Evolutionary conservation across 2,329 filamentous ascomycete genomes (phyloP), one percentile per base, ranked within the genome.

Genomic region (Raffaelea albimanens): DNA sequence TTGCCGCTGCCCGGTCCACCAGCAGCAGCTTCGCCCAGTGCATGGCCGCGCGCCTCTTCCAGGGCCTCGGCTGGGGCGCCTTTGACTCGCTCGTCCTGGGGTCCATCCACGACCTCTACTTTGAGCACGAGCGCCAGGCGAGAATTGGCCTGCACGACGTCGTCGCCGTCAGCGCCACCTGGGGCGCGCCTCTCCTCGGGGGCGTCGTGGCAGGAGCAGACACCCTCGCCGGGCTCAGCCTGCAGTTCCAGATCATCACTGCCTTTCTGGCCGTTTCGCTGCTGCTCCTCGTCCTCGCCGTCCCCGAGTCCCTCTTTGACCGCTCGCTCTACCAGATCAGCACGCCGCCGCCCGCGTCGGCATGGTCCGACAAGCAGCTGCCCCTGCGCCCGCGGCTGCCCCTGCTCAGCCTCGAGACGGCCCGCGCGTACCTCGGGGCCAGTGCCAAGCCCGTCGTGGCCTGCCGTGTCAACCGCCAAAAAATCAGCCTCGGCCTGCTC

Each of bases 31-130:
- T 69, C 46, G 62, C 60, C 9, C 64, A 71, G 47, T 72, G 70
- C 55, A 70, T 79, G 67, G 67, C 66, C 0, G 71, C 75, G 2
- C 67, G 77, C 10, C 56, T 76, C 18, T 65, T 80, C 31, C 75
- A 80, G 55, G 76, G 75, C 1, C 47, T 80, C 0, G 76, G 72
- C n/a, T 78, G 77, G 72, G 76, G 76, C 5, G 69, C 71, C 11
- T 76, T 80, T 50, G 77, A 81, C 53, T 70, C 68, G 5, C 59
- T 80, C 36, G 63, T 77, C 25, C 60, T 72, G 29, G 68, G 67
- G 2, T 73, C 71, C 2, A 72, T 81, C 43, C 68, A 75, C 42
- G 77, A 81, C 53, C 73, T 72, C 2, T 80, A 70, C 57, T 80
- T 76, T 56, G 75, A 77, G 52, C 76, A 80, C 52, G 69, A 80